Percentiles rank a stretch among this genome's conserved stretches.
Conservation (phyloP, 163 green algal genomes). For the Scenedesmus sp. region DNA sequence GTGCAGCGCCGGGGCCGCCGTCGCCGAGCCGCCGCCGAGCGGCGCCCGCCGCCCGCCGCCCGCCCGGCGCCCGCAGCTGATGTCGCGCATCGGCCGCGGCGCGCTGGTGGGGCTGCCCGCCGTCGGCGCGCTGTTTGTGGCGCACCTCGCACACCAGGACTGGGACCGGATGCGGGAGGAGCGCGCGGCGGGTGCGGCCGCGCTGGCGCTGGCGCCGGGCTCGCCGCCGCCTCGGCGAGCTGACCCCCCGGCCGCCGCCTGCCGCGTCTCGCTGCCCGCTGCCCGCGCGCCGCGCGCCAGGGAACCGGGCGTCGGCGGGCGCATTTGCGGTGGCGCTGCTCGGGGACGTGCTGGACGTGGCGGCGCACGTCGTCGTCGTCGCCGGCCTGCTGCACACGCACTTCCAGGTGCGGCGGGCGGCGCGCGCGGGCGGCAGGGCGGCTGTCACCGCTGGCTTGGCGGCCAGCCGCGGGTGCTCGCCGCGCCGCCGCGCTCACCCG, state of each 20-base stretch:
- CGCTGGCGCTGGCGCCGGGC: too few species aligned
- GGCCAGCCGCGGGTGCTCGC: neutral
- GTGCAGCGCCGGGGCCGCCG: constrained; percentile 36
- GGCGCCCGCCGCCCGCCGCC: too few species aligned
- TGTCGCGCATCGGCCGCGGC: constrained; percentile 49
- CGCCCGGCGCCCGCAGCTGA: constrained; percentile 25
- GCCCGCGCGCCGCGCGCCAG: constrained; percentile 7
- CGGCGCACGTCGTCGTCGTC: constrained; percentile 58
- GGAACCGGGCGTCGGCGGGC: constrained; percentile 12
- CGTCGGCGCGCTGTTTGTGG: constrained; percentile 62
- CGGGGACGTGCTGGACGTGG: constrained; percentile 58
- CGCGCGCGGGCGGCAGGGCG: too few species aligned
- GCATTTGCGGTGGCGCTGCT: constrained; percentile 57
- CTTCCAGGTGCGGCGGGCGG: constrained; percentile 46
- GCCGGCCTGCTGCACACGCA: constrained; percentile 59
- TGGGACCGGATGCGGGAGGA: constrained; percentile 55
- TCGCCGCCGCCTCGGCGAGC: too few species aligned
- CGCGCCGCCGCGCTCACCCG: neutral
- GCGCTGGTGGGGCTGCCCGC: constrained; percentile 61
- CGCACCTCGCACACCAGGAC: constrained; percentile 62
- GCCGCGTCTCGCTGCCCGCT: neutral
- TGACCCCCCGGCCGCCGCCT: too few species aligned
- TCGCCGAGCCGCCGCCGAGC: too few species aligned
- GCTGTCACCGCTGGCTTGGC: too few species aligned
- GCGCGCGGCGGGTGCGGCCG: constrained; percentile 9